Evolutionary conservation across 257 asterid genomes (phyloP).

Genomic region (Leonotis leonurus): DNA sequence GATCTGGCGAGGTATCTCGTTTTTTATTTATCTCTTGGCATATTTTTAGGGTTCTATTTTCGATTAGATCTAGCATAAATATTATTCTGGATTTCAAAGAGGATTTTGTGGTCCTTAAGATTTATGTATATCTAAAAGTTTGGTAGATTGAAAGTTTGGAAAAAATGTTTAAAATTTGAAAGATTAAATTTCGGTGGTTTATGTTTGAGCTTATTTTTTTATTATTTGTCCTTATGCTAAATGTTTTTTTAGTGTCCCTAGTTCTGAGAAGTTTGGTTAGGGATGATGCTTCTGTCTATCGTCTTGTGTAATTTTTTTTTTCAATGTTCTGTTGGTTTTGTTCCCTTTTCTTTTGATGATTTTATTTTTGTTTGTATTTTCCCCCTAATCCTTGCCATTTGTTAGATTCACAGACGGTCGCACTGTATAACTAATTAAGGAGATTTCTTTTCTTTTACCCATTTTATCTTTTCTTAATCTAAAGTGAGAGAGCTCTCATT

Average conservation of each 20-base stretch:
- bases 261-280: conserved; percentile 28
- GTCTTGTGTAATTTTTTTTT: conserved; percentile 16
- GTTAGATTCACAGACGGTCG: conserved; percentile 10
- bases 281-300: conserved; percentile 30
- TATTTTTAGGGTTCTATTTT: too few relatives aligned
- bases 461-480: neutral
- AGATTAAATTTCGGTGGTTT: too few relatives aligned
- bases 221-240: too few relatives aligned
- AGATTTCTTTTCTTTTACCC: neutral
- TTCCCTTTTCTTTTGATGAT: neutral
- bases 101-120: too few relatives aligned
- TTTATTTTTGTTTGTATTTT: neutral
- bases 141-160: too few relatives aligned
- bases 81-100: too few relatives aligned
- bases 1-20: too few relatives aligned
- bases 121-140: too few relatives aligned
- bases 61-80: too few relatives aligned
- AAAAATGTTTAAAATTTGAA: too few relatives aligned
- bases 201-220: too few relatives aligned
- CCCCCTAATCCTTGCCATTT: neutral
- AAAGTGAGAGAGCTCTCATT: neutral
- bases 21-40: too few relatives aligned
- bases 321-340: neutral
- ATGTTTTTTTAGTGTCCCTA: conserved; percentile 25
- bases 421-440: conserved; percentile 11